A percentile compares a stretch with the other conserved stretches of the same genome.
These are phyloP conservation scores for Crithidia sp. DNA, from an alignment of 208 protist species.

Conservation along the genomic window DNA sequence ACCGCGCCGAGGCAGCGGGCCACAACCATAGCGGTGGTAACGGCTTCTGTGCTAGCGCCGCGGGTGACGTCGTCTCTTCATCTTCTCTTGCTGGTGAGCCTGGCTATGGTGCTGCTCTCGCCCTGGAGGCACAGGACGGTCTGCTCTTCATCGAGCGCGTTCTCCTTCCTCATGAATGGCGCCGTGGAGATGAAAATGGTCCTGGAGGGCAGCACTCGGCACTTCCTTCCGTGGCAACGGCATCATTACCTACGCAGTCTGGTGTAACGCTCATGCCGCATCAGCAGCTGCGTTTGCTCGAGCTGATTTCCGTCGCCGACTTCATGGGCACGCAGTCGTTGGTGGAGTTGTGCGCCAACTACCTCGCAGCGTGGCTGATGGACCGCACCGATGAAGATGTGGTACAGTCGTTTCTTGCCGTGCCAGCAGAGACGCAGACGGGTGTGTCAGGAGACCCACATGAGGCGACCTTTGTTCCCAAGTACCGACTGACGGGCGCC, in stretches of 20 bases:
- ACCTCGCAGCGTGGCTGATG: conserved; percentile 69
- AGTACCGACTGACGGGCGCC: background rate
- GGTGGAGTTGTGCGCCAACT: conserved; percentile 42
- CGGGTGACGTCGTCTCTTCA: background rate
- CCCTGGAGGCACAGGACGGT: conserved; percentile 13
- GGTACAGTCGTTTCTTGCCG: conserved; percentile 45
- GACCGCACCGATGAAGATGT: conserved; percentile 59
- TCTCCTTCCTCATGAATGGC: conserved; percentile 22
- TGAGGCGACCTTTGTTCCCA: background rate
- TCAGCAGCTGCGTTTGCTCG: conserved; percentile 55
- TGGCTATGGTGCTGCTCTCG: conserved; percentile 22
- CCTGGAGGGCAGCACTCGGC: background rate
- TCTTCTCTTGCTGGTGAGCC: conserved; percentile 4
- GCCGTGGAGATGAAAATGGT: background rate
- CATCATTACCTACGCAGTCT: background rate
- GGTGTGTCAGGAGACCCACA: too few species aligned
- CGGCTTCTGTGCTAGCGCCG: too few species aligned
- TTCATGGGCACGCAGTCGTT: conserved; percentile 57
- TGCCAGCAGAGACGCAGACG: background rate
- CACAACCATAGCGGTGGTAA: too few species aligned
- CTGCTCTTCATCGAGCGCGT: conserved; percentile 38
- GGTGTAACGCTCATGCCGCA: conserved; percentile 1
- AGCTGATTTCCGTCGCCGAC: conserved; percentile 64
- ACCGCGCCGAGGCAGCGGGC: conserved; percentile 5
- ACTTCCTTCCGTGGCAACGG: too few species aligned